Base-by-base conservation (phyloP, 2,329 filamentous ascomycete genomes). In the Talaromyces sp. region DNA sequence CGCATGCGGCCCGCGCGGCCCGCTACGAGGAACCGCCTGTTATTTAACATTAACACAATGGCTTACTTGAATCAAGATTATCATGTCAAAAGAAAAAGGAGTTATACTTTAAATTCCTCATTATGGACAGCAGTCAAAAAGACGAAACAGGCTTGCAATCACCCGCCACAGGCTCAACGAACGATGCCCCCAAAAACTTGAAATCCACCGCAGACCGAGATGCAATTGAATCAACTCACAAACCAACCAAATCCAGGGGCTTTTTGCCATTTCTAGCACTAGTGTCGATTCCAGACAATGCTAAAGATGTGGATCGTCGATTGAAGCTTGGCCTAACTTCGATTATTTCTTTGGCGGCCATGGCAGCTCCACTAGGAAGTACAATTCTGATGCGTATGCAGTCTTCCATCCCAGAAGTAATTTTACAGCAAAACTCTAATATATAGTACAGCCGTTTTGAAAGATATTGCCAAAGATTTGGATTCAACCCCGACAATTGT, bases 291-390 rank as follows among this genome's bases (percentile, higher is more conserved):
- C 54, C 54, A 27, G 38, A 17, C 6, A 56, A 46, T 56, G 32
- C 89, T 92, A 0, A 86, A 87, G 62, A 84, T 90, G 56, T 96
- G 96, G 70, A 77, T 17, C 83, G 84, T 31, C 82, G 78, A 55
- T 90, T 85, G 17, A 97, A 97, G 84, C 96, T 91, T 91, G 82
- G 85, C 62, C 86, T 97, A 64, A 96, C 91, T 0, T 80, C 85
- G 35, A 84, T 93, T 53, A 84, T 96, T 51, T 89, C 91, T 2
- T 70, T 93, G n/a, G 90, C 90, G 1, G 91, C 86, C 1, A 86
- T 88, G 17, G 89, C 85, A 0, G 91, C 89, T 0, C 93, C 93
- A 0, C 85, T 96, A 78, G 93, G 93, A 0, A 93, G 89, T 35
- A 85, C 89, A 1, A 92, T 96, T 58, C 86, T 96, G 59, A 88